Evolutionary conservation across 1,284 basidiomycete genomes (phyloP), one percentile per base, ranked within the genome.

Genomic region (Trichosporon inkin): DNA sequence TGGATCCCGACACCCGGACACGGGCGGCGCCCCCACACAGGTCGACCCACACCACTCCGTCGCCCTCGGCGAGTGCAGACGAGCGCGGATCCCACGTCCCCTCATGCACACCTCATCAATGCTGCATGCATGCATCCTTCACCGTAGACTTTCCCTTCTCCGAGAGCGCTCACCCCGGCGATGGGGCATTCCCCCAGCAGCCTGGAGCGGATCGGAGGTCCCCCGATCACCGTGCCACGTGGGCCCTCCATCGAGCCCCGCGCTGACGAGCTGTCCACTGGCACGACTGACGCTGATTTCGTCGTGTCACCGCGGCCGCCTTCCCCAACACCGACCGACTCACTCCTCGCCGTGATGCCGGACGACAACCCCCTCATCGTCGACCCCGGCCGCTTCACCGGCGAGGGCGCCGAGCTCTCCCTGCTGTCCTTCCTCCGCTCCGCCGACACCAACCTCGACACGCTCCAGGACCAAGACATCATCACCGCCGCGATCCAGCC

Each of bases 371-470:
- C 53, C 44, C 64, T 66, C 55, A 54, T 51, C 38, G 64, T 63
- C 54, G 64, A 66, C 55, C 40, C 59, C 36, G 60, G 64, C 38
- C 69, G 75, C 61, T 77, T 74, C 65, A 68, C 69, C 11, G 73
- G 73, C 57, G 75, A 77, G 41, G 74, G 75, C 17, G 56, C 67
- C 19, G 75, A 77, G 60, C 63, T 77, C 38, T 66, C 65, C 36
- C 69, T 78, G 16, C 63, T 78, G 5, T 67, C 73, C 10, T 76
- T 72, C 71, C 66, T 78, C 3, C 65, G 73, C 20, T 68, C 70
- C 24, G 74, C 73, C 8, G 75, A 78, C 57, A 64, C 72, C 59
- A 70, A 74, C 17, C 75, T 78, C 20, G 74, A 78, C 60, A 55
- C 63, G 6, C 56, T 75, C 2, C 19, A 62, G 6, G 37, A 56